Evolutionary conservation across 306 rosid species (phyloP), one percentile per base, ranked within the genome.

Genomic region (Parietaria judaica): DNA sequence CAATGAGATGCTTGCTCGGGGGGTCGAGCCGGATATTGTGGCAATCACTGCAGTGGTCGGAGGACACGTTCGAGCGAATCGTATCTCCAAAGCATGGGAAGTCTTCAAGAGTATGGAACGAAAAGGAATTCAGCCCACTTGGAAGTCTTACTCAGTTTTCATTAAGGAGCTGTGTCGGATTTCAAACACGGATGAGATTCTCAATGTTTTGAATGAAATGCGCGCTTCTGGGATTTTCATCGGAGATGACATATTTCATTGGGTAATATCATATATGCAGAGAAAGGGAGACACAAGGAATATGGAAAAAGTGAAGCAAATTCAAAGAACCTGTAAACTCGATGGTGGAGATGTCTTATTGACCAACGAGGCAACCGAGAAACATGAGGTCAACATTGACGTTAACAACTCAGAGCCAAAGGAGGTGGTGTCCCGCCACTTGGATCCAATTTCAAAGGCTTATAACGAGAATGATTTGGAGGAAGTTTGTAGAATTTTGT

Each of bases 21-120:
- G 86, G 66, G 64, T 88, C 14, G 72, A 80, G 66, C 80, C 67
- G 2, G 95, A 92, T 75, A 34, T 52, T 17, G 94, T 88, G 71
- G 85, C 86, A 6, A 63, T 84, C 75, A 88, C 90, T 54, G 82
- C 96, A 16, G 74, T 92, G 84, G 96, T 86, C 73, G 89, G 86
- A 3, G 98, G 96, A 51, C 84, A 82, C 17, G 75, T 86, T 64
- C 72, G 84, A 14, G 81, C 81, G 45, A 75, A 84, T 70, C 76
- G 36, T 63, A 64, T 84, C 58, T 66, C 82, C 13, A 84, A 86
- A 68, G 96, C 95, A 14, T 84, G 95, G 88, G 68, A 79, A 49
- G 34, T 75, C 74, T 82, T 91, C 78, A 73, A 64, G 63, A 71
- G 74, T 62, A 81, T 83, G 95, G 81, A 80, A 58, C 53, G 61